Evolutionary conservation across 139 green algal species (phyloP).

Genomic region (Micromonas pusilla): DNA sequence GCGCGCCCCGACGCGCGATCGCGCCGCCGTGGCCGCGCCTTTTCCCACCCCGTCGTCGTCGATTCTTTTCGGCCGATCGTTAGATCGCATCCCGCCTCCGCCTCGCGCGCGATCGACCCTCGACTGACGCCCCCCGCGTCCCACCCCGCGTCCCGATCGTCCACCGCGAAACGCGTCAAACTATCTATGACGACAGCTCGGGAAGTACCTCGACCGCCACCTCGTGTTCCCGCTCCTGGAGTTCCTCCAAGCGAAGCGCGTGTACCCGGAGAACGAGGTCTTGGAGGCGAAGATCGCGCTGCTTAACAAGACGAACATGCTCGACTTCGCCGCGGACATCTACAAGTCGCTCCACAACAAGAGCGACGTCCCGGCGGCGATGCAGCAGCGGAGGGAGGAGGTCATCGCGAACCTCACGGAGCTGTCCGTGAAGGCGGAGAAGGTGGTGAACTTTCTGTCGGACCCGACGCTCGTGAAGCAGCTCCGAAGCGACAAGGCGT

Average conservation of each 20-base stretch:
- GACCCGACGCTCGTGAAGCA: slow-evolving; percentile 73
- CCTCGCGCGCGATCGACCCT: no score
- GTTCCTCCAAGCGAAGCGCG: slow-evolving; percentile 75
- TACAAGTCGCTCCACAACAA: slow-evolving; percentile 74
- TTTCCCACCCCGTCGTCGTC: no score
- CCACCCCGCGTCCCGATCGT: no score
- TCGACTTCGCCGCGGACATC: slow-evolving; percentile 97
- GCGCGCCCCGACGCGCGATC: no score
- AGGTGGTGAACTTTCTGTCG: slow-evolving; percentile 83
- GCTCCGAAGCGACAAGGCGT: slow-evolving; percentile 84
- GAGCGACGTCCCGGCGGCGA: slow-evolving; percentile 48
- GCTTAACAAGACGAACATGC: slow-evolving; percentile 95
- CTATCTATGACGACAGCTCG: slow-evolving; percentile 36
- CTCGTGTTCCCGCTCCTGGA: slow-evolving; percentile 93
- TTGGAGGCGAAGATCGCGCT: slow-evolving; percentile 89
- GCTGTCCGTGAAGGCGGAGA: slow-evolving; percentile 69
- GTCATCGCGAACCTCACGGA: slow-evolving; percentile 59
- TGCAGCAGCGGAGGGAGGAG: slow-evolving; percentile 40
- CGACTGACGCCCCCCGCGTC: no score
- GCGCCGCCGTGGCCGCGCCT: no score
- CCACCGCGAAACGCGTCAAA: not conserved
- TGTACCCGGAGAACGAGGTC: slow-evolving; percentile 82
- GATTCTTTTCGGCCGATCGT: no score
- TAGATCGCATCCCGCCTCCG: no score
- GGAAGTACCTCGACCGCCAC: slow-evolving; percentile 77